Evolutionary conservation across 2,329 filamentous ascomycete genomes (phyloP).

Genomic region (Tothia fuscella): DNA sequence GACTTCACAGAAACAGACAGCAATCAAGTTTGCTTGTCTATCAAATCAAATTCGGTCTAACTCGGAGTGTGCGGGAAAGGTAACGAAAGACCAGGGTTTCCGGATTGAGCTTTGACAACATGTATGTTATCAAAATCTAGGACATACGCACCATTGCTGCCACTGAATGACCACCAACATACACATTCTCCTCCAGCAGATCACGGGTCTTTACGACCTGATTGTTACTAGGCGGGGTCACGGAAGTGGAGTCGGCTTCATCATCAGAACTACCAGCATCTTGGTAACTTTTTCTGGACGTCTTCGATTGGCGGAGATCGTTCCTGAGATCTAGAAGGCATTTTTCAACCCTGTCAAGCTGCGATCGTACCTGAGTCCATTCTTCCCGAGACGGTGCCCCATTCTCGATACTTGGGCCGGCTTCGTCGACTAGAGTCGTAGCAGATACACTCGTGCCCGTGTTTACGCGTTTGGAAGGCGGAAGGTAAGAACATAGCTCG

Average conservation of each 20-base stretch:
- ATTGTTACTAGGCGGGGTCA: background rate
- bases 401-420: background rate
- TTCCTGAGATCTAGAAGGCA: conserved; percentile 3
- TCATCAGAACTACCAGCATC: conserved; percentile 27
- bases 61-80: too few relatives aligned
- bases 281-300: conserved; percentile 14
- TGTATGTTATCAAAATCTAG: too few relatives aligned
- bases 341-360: background rate
- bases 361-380: background rate
- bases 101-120: too few relatives aligned
- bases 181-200: conserved; percentile 46
- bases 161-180: conserved; percentile 49
- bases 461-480: background rate
- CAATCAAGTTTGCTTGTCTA: too few relatives aligned
- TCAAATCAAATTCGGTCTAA: too few relatives aligned
- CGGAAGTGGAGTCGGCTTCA: background rate
- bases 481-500: conserved; percentile 8
- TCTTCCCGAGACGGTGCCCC: background rate
- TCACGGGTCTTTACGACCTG: conserved; percentile 50
- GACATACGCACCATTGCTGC: conserved; percentile 50
- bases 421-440: too few relatives aligned
- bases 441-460: background rate
- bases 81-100: too few relatives aligned
- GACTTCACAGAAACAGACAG: too few relatives aligned
- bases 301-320: conserved; percentile 15